phyloP scores from a whole-genome alignment of 208 protist genomes.

The Hexamita inflata region DNA sequence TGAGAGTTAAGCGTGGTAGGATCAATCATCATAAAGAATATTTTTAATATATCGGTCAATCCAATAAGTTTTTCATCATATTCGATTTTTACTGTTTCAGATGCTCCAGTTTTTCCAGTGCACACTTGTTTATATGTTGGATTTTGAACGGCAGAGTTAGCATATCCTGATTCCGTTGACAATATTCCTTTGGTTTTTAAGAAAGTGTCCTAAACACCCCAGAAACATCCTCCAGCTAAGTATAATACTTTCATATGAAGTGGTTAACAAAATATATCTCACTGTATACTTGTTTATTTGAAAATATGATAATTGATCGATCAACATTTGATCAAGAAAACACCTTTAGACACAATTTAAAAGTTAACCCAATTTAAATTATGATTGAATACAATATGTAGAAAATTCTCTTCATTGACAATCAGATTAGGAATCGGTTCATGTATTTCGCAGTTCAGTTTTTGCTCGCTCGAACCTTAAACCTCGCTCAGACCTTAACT shows the following conservation, averaged over 20 bases:
- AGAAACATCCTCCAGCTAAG: slow-evolving; percentile 36
- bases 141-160: not conserved
- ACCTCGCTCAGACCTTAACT: too few species aligned
- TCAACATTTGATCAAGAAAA: too few species aligned
- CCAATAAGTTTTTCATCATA: slow-evolving; percentile 31
- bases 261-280: too few species aligned
- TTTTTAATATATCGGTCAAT: slow-evolving; percentile 21
- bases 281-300: too few species aligned
- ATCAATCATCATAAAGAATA: slow-evolving; percentile 31
- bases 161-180: slow-evolving; percentile 22
- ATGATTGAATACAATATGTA: too few species aligned
- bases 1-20: slow-evolving; percentile 34
- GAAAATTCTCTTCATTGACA: too few species aligned
- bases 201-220: slow-evolving; percentile 29
- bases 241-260: not conserved
- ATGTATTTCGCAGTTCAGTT: too few species aligned
- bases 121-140: slow-evolving; percentile 39
- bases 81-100: slow-evolving; percentile 32
- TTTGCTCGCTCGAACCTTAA: too few species aligned
- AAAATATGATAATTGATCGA: too few species aligned
- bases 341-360: too few species aligned
- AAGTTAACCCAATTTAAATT: too few species aligned
- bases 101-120: slow-evolving; percentile 26
- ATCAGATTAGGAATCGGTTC: too few species aligned
- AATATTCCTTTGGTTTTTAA: slow-evolving; percentile 23